Evolutionary conservation across 495 filamentous ascomycete genomes (phyloP).

Genomic region (Durotheca rogersii): DNA sequence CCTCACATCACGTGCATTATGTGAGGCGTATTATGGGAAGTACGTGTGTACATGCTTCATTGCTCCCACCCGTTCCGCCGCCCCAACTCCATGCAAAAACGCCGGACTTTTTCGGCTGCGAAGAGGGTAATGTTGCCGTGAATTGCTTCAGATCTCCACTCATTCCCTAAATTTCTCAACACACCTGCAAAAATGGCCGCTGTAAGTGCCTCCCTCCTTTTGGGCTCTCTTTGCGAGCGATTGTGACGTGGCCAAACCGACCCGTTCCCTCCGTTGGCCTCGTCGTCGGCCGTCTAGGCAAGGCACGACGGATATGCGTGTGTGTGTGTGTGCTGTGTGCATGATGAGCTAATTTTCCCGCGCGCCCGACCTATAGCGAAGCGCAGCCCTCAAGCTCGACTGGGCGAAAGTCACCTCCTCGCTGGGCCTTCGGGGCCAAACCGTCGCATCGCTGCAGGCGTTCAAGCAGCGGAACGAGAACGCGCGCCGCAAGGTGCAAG

Average conservation of each 20-base stretch:
- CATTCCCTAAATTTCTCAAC: slow-evolving; percentile 43
- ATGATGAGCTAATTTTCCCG: slow-evolving; percentile 52
- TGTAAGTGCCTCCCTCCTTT: slow-evolving; percentile 60
- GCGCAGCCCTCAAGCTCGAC: slow-evolving; percentile 98
- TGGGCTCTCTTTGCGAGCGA: not conserved
- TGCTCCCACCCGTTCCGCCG: not conserved
- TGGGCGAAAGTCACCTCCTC: slow-evolving; percentile 89
- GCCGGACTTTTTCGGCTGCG: slow-evolving; percentile 35
- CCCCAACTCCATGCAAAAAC: slow-evolving; percentile 9
- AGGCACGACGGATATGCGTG: too few relatives aligned
- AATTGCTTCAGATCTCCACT: slow-evolving; percentile 47
- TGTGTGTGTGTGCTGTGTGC: too few relatives aligned
- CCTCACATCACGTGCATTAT: too few relatives aligned
- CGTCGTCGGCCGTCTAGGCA: too few relatives aligned
- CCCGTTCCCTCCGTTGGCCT: slow-evolving; percentile 1
- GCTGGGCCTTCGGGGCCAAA: slow-evolving; percentile 94
- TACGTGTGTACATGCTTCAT: not conserved
- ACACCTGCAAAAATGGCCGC: slow-evolving; percentile 77
- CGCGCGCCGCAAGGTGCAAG: slow-evolving; percentile 84
- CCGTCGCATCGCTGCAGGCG: slow-evolving; percentile 79
- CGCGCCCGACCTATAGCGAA: slow-evolving; percentile 64
- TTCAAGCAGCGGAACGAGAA: slow-evolving; percentile 99
- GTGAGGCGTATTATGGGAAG: too few relatives aligned
- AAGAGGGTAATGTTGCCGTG: slow-evolving; percentile 36
- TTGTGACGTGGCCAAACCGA: slow-evolving; percentile 11